Conservation (phyloP, 495 filamentous ascomycete species). For the Cudoniella acicularis region DNA sequence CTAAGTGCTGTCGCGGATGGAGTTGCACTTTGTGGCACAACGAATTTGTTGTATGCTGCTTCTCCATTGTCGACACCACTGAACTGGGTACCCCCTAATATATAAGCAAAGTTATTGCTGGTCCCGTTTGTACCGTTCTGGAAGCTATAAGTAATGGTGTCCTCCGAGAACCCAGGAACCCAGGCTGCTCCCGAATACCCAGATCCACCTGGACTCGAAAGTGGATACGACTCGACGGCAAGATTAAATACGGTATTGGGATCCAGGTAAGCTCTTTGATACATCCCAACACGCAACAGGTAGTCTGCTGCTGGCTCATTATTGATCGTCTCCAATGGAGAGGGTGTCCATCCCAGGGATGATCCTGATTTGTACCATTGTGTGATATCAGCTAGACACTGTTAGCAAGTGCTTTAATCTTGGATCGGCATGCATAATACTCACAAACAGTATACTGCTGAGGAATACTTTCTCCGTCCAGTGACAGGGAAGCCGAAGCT, state of each 20-base stretch:
- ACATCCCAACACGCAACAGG: background rate
- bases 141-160: background rate
- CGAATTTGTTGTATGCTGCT: background rate
- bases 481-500: background rate
- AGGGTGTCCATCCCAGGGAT: background rate
- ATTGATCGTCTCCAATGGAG: background rate
- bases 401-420: no score
- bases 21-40: background rate
- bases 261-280: background rate
- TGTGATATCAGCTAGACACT: no score
- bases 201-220: background rate
- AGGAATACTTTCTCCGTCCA: background rate
- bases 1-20: background rate
- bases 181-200: no score
- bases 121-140: background rate
- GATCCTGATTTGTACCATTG: background rate
- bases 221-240: background rate
- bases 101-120: background rate
- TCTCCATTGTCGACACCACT: background rate
- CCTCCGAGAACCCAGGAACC: slow-evolving; percentile 2
- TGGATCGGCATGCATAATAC: background rate
- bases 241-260: slow-evolving; percentile 9
- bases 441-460: background rate
- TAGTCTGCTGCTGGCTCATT: background rate
- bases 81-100: background rate